Evolutionary conservation across 306 rosid species (phyloP).

Genomic region (Delonix regia): DNA sequence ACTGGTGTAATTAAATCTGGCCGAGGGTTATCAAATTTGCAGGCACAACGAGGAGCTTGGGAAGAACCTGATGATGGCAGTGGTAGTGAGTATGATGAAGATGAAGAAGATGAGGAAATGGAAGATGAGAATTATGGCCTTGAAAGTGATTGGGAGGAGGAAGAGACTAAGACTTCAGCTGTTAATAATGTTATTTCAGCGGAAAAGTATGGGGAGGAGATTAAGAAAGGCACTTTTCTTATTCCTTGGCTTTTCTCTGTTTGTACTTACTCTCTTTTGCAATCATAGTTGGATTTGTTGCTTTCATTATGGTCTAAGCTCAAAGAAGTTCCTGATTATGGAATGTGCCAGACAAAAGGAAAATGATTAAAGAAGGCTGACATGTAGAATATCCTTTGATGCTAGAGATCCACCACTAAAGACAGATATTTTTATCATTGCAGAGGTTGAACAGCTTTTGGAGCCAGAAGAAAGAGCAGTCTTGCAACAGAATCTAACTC

Average conservation of each 20-base stretch:
- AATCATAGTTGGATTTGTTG: conserved; percentile 2
- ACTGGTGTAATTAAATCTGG: conserved; percentile 33
- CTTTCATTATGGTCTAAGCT: conserved; percentile 10
- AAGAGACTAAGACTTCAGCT: conserved; percentile 47
- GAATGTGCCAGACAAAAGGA: background rate
- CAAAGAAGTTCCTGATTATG: conserved; percentile 13
- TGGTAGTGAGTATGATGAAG: conserved; percentile 62
- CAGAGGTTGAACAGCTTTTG: conserved; percentile 92
- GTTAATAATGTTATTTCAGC: conserved; percentile 36
- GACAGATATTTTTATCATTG: conserved; percentile 35
- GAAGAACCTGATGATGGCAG: conserved; percentile 81
- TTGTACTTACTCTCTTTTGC: background rate
- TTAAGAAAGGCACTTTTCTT: conserved; percentile 60
- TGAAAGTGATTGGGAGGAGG: conserved; percentile 62
- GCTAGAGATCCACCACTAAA: conserved; percentile 12
- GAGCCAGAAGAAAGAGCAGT: conserved; percentile 77
- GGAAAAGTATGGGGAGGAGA: conserved; percentile 56
- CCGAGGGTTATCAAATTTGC: conserved; percentile 34
- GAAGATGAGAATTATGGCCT: conserved; percentile 46
- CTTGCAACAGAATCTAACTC: conserved; percentile 65
- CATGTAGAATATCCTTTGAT: conserved; percentile 10
- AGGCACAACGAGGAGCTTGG: conserved; percentile 55
- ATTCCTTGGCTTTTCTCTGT: conserved; percentile 13
- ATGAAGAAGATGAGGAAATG: conserved; percentile 51
- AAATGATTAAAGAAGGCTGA: conserved; percentile 24